Percentiles rank a stretch among this genome's conserved stretches.
These are phyloP conservation scores for Dactylellina haptotyla DNA, from an alignment of 2,329 filamentous ascomycete species.

Conservation along the genomic window DNA sequence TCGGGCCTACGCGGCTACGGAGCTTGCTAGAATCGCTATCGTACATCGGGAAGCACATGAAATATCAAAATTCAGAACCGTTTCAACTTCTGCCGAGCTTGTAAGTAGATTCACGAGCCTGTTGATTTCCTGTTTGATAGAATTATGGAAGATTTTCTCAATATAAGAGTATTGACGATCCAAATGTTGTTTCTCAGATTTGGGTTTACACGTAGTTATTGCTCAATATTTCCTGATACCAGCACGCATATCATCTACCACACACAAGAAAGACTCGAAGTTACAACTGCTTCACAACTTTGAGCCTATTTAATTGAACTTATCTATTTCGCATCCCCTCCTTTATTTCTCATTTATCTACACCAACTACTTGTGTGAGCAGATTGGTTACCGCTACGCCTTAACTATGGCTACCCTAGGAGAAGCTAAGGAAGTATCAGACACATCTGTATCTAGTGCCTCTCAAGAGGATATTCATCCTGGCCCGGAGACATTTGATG, in stretches of 20 bases:
- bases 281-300: no score
- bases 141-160: not conserved
- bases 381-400: not conserved
- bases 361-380: not conserved
- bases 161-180: constrained; percentile 33
- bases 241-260: not conserved
- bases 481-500: constrained; percentile 47
- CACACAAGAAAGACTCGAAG: no score
- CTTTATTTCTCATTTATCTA: not conserved
- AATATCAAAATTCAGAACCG: not conserved
- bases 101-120: not conserved
- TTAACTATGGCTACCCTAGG: constrained; percentile 10
- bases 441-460: constrained; percentile 23
- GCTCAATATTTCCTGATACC: not conserved
- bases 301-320: no score
- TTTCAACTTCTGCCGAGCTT: constrained; percentile 25
- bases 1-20: no score
- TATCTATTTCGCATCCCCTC: no score
- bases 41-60: constrained; percentile 22
- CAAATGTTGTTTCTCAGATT: no score
- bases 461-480: constrained; percentile 29
- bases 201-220: no score
- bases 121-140: not conserved
- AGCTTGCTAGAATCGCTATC: not conserved
- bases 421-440: constrained; percentile 26